These are phyloP conservation scores for Tardiomyces digboiensis DNA, from an alignment of 1,139 yeast species.

Conservation along the genomic window DNA sequence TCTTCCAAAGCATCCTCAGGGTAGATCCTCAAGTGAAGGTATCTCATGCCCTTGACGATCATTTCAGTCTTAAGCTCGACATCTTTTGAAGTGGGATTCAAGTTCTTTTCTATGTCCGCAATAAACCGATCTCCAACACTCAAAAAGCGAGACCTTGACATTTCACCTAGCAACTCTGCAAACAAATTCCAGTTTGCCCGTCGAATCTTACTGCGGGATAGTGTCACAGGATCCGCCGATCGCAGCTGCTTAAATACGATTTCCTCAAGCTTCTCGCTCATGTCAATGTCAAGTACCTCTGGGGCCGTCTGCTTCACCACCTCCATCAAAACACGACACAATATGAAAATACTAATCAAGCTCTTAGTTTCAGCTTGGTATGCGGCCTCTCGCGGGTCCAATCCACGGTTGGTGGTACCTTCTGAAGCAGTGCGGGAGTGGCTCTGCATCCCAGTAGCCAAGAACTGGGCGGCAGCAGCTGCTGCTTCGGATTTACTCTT, in stretches of 20 bases:
- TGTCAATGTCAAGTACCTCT: constrained; percentile 64
- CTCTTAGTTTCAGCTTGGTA: constrained; percentile 83
- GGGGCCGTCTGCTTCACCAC: constrained; percentile 82
- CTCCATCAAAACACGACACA: constrained; percentile 91
- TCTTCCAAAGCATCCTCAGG: constrained; percentile 91
- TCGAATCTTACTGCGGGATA: constrained; percentile 60
- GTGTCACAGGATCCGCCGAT: constrained; percentile 70
- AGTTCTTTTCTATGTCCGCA: constrained; percentile 72
- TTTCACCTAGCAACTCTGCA: constrained; percentile 81
- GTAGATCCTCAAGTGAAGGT: constrained; percentile 61
- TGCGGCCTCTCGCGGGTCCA: constrained; percentile 55
- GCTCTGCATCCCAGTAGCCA: constrained; percentile 1
- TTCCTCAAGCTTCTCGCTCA: constrained; percentile 82
- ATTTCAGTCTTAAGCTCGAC: constrained; percentile 68
- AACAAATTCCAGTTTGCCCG: constrained; percentile 92
- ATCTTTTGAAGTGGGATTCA: constrained; percentile 36
- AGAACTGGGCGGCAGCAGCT: constrained; percentile 42
- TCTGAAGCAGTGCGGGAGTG: not conserved
- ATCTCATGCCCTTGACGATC: constrained; percentile 86
- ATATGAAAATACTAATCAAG: constrained; percentile 73
- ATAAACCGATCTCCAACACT: constrained; percentile 91
- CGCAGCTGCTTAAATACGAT: constrained; percentile 86
- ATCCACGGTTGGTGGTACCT: not conserved
- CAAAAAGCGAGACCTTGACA: constrained; percentile 76
- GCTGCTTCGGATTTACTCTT: constrained; percentile 86